phyloP scores from a whole-genome alignment of 371 early-diverging fungal genomes.

The Mortierella sp. region DNA sequence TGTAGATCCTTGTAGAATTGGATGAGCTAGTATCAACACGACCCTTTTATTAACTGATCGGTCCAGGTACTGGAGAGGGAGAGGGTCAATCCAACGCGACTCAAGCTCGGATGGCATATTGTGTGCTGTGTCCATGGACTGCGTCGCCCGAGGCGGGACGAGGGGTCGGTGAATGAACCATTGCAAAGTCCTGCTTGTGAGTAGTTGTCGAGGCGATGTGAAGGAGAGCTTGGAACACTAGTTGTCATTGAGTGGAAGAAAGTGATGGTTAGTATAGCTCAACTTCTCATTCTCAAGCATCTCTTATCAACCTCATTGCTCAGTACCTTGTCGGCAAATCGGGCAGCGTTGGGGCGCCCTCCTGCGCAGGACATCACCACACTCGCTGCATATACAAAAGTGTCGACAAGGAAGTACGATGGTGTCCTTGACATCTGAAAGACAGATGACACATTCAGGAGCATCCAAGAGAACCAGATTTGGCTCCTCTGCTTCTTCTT shows the following conservation, averaged over 20 bases:
- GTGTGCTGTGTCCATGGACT: slow-evolving; percentile 2
- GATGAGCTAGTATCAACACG: too few relatives aligned
- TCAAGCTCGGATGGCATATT: slow-evolving; percentile 1
- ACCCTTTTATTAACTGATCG: too few relatives aligned
- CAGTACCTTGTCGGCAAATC: slow-evolving; percentile 59
- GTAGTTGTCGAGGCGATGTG: slow-evolving; percentile 41
- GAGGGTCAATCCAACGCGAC: too few relatives aligned
- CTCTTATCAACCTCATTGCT: neutral
- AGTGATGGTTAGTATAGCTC: neutral
- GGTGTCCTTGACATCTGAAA: slow-evolving; percentile 64
- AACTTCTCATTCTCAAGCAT: neutral
- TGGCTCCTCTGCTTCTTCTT: slow-evolving; percentile 15
- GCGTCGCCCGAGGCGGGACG: neutral
- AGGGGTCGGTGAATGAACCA: slow-evolving; percentile 16
- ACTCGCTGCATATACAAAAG: slow-evolving; percentile 66
- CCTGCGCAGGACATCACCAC: slow-evolving; percentile 61
- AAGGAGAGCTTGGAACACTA: slow-evolving; percentile 44
- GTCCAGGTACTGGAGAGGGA: too few relatives aligned
- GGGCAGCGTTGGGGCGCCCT: slow-evolving; percentile 63
- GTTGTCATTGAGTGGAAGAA: neutral
- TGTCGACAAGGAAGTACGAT: slow-evolving; percentile 67
- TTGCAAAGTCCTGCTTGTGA: slow-evolving; percentile 21
- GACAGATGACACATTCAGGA: slow-evolving; percentile 66
- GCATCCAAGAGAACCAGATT: slow-evolving; percentile 42
- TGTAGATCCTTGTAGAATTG: too few relatives aligned